Conservation (phyloP, 805 yeast genomes). For the Candida vaughaniae region DNA sequence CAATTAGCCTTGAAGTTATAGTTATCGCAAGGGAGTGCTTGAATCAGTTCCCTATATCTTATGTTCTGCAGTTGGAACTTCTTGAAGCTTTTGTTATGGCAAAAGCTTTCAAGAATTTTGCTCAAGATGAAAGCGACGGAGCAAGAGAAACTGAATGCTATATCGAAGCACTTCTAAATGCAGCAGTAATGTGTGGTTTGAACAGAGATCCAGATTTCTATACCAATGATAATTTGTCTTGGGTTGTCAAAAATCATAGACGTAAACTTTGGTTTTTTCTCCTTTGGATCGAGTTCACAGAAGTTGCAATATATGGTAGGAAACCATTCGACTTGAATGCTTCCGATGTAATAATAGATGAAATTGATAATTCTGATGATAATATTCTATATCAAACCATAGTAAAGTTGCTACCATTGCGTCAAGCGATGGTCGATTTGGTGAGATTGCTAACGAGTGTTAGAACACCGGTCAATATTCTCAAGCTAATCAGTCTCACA, state of each 20-base stretch:
- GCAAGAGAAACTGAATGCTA: constrained; percentile 30
- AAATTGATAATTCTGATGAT: constrained; percentile 9
- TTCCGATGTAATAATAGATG: constrained; percentile 11
- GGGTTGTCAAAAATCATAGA: constrained; percentile 9
- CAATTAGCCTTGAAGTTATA: constrained; percentile 39
- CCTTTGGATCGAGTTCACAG: constrained; percentile 7
- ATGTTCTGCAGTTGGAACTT: constrained; percentile 46
- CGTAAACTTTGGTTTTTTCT: constrained; percentile 15
- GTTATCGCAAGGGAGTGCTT: constrained; percentile 49
- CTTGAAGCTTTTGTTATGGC: constrained; percentile 61
- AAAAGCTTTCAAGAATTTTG: constrained; percentile 52
- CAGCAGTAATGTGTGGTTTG: constrained; percentile 48
- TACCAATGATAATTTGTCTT: constrained; percentile 12
- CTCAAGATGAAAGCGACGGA: constrained; percentile 55
- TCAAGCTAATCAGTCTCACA: background rate
- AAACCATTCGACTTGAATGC: constrained; percentile 3
- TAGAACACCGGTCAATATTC: constrained; percentile 2
- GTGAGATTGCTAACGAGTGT: constrained; percentile 5
- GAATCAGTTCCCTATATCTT: constrained; percentile 46
- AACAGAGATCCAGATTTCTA: constrained; percentile 49
- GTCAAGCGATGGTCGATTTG: constrained; percentile 2
- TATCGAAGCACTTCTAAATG: constrained; percentile 30
- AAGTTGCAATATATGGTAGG: constrained; percentile 12
- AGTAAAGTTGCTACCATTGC: constrained; percentile 7
- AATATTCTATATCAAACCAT: constrained; percentile 7